Base-by-base conservation (phyloP, 2,329 filamentous ascomycete genomes). In the Colletotrichum plurivorum region DNA sequence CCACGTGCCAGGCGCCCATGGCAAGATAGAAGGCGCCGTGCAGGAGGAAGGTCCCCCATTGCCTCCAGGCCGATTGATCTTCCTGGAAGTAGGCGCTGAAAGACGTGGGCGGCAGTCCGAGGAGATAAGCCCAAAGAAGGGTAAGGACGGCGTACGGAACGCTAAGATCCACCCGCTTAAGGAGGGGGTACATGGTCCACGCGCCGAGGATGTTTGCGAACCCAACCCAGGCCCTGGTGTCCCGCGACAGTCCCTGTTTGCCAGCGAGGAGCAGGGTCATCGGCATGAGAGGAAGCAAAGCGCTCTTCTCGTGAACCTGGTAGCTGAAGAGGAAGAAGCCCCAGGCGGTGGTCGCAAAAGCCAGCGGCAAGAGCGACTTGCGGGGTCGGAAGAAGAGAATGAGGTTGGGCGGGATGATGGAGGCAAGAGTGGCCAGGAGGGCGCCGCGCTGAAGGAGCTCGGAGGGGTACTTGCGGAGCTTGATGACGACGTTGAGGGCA, bases 291-390 rank as follows among this genome's bases (percentile, higher is more conserved):
- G 96, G 97, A 2, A 99, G 88, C 5, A 99, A 85, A 0, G 97
- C 94, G 73, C 95, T 98, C 87, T 99, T 99, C 83, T 99, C 96
- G 76, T 99, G 96, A 0, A 99, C 97, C 78, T 99, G 96, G 79
- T 97, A 99, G 75, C 94, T 97, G 83, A 97, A 98, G 16, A 99
- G 85, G 79, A 98, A 99, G 84, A 99, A 99, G 0, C 93, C 95
- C 96, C 96, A 99, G 2, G 95, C 93, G 0, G 93, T 94, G 2
- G 93, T 88, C 1, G 95, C 92, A 67, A 98, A 89, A 0, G 93
- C 93, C 43, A 93, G 87, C 1, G 94, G 94, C 15, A 98, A 82
- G 5, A 96, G 85, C 49, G 91, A 88, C 74, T 92, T 95, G 55
- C 89, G 88, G 0, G 96, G 96, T 57, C 90, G 90, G 63, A 94